Conservation (phyloP, 306 rosid genomes). For the Geum urbanum region DNA sequence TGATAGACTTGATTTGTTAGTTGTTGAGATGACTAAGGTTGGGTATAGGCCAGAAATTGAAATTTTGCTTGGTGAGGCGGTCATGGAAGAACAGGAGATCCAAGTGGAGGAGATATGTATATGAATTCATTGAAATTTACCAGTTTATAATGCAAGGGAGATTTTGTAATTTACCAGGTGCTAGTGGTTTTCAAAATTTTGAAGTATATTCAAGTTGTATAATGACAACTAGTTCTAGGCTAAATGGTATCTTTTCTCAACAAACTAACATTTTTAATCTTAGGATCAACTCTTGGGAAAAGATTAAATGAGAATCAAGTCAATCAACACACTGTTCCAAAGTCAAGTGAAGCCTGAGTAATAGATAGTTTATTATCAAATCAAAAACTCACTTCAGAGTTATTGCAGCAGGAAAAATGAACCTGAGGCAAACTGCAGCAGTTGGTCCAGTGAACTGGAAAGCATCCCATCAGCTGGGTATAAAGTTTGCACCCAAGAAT, state of each 20-base stretch:
- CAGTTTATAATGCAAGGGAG: too few relatives aligned
- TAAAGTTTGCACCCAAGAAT: conserved; percentile 58
- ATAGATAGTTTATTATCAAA: conserved; percentile 17
- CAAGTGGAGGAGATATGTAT: conserved; percentile 19
- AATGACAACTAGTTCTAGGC: background rate
- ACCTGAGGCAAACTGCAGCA: conserved; percentile 68
- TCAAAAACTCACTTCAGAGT: conserved; percentile 48
- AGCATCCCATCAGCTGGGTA: conserved; percentile 68
- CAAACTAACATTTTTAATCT: background rate
- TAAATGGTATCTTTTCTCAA: background rate
- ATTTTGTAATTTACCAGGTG: too few relatives aligned
- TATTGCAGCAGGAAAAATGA: conserved; percentile 65
- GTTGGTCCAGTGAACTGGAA: conserved; percentile 81
- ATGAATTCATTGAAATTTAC: too few relatives aligned
- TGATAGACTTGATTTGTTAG: conserved; percentile 48
- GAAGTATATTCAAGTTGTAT: too few relatives aligned
- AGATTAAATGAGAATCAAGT: background rate
- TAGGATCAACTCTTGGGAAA: background rate
- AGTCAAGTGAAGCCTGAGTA: conserved; percentile 43
- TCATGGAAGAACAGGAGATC: conserved; percentile 23
- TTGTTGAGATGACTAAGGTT: conserved; percentile 60
- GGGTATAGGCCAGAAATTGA: conserved; percentile 43
- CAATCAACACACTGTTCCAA: conserved; percentile 25
- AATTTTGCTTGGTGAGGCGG: conserved; percentile 39
- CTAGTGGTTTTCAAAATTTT: too few relatives aligned